These are phyloP conservation scores for Henckelia pumila DNA, from an alignment of 257 asterid species.

Conservation along the genomic window DNA sequence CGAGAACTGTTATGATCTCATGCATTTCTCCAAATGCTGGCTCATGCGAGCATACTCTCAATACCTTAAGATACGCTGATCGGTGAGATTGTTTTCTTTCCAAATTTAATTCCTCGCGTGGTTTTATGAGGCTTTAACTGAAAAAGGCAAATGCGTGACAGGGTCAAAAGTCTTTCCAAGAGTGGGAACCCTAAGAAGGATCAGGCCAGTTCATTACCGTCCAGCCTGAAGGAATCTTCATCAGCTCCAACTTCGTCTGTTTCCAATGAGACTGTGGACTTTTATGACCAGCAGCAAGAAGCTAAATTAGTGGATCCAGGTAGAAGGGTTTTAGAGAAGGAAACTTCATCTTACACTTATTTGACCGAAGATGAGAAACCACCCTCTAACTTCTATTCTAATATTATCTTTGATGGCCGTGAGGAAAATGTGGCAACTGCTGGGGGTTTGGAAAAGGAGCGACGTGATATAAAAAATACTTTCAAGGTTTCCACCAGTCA, in stretches of 20 bases:
- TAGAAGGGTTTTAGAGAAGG: slow-evolving; percentile 57
- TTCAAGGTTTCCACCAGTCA: slow-evolving; percentile 50
- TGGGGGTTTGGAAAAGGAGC: slow-evolving; percentile 47
- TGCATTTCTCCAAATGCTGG: slow-evolving; percentile 97
- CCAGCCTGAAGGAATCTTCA: slow-evolving; percentile 54
- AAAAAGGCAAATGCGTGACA: slow-evolving; percentile 31
- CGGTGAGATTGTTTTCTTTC: slow-evolving; percentile 40
- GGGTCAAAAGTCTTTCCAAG: slow-evolving; percentile 92
- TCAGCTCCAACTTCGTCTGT: slow-evolving; percentile 48
- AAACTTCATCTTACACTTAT: slow-evolving; percentile 45
- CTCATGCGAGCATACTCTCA: slow-evolving; percentile 95
- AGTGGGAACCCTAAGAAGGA: slow-evolving; percentile 80
- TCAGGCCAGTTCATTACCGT: slow-evolving; percentile 51
- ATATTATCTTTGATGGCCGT: slow-evolving; percentile 39
- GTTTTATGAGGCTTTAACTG: slow-evolving; percentile 23
- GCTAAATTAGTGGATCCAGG: slow-evolving; percentile 49
- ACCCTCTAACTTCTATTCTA: slow-evolving; percentile 45
- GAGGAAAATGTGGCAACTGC: slow-evolving; percentile 49
- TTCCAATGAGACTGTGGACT: slow-evolving; percentile 57
- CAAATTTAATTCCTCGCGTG: slow-evolving; percentile 2
- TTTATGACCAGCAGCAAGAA: slow-evolving; percentile 53
- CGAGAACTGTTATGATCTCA: slow-evolving; percentile 95
- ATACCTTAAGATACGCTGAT: slow-evolving; percentile 94
- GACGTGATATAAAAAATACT: slow-evolving; percentile 43
- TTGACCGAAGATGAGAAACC: slow-evolving; percentile 47